These are phyloP conservation scores for Eimeria maxima DNA, from an alignment of 169 alveolate species.

Conservation along the genomic window DNA sequence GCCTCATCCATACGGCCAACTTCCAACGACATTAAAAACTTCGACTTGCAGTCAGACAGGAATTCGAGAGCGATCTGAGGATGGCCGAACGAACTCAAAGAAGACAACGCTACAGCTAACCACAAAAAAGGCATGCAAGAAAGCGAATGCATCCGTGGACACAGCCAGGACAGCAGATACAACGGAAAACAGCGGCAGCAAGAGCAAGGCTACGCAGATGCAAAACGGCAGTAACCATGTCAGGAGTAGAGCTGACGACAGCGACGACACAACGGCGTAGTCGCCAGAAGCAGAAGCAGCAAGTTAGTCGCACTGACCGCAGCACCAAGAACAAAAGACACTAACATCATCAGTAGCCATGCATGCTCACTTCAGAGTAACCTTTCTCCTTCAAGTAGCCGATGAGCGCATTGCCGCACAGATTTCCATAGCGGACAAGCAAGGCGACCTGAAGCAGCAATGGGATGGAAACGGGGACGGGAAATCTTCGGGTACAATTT, in stretches of 20 bases:
- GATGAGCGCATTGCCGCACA: conserved; percentile 91
- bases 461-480: not conserved
- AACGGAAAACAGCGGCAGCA: not conserved
- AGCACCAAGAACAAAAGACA: not conserved
- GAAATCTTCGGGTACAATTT: not conserved
- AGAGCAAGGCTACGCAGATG: not conserved
- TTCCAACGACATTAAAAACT: conserved; percentile 92
- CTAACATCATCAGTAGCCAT: not conserved
- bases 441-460: conserved; percentile 58
- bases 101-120: not conserved
- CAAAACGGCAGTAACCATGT: not conserved
- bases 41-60: conserved; percentile 92
- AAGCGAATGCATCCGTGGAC: not conserved
- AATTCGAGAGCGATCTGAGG: conserved; percentile 90
- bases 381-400: conserved; percentile 91
- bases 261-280: not conserved
- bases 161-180: not conserved
- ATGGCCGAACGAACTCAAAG: not conserved
- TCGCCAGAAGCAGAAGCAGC: not conserved
- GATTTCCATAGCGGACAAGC: conserved; percentile 83
- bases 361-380: conserved; percentile 89
- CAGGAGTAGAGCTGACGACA: not conserved
- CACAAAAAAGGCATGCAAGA: not conserved
- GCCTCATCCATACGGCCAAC: conserved; percentile 93
- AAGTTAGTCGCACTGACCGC: not conserved